Base-by-base conservation (phyloP, 2,329 filamentous ascomycete species). In the Ophiostoma montium region DNA sequence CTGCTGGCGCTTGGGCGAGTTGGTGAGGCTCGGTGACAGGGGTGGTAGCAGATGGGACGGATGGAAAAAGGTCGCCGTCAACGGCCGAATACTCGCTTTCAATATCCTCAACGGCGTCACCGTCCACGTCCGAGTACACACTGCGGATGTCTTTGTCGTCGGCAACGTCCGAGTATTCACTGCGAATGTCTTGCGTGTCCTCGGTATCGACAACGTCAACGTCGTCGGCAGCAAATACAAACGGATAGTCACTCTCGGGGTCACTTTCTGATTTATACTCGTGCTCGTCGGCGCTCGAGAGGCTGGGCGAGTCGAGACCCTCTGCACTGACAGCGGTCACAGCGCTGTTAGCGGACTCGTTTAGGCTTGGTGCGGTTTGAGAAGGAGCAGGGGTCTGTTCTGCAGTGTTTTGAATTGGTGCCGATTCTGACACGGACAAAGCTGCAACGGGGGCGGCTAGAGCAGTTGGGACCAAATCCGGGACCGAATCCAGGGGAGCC, bases 311-410 rank as follows among this genome's bases (percentile, higher is more conserved):
- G 7, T 27, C 38, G 11, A n/a, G 15, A n/a, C 15, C 15, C 13
- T n/a, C n/a, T 8, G 35, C 5, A n/a, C 3, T n/a, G 5, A 5
- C 15, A 16, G 39, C 27, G 39, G 39, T 42, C 39, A 30, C 15
- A 42, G 39, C 39, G 33, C 19, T 38, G 23, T 43, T 33, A 43
- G 31, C n/a, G n/a, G 27, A 36, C 30, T 39, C 47, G 9, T 18
- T 32, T 11, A 8, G 19, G 42, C 10, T 27, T 41, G 43, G 43
- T 32, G 15, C 42, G 38, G 48, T 50, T 50, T 46, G 48, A 50
- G 62, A 60, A 54, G 57, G 60, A 59, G 63, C 67, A 66, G 66
- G 67, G 64, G 66, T 65, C 57, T 57, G 60, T 59, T 60, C 60
- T 60, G 62, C 58, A 61, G 62, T 66, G 66, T 61, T 65, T 63